Evolutionary conservation across 768 basidiomycete species (phyloP), one percentile per base, ranked within the genome.

Genomic region (Kwoniella sp.): DNA sequence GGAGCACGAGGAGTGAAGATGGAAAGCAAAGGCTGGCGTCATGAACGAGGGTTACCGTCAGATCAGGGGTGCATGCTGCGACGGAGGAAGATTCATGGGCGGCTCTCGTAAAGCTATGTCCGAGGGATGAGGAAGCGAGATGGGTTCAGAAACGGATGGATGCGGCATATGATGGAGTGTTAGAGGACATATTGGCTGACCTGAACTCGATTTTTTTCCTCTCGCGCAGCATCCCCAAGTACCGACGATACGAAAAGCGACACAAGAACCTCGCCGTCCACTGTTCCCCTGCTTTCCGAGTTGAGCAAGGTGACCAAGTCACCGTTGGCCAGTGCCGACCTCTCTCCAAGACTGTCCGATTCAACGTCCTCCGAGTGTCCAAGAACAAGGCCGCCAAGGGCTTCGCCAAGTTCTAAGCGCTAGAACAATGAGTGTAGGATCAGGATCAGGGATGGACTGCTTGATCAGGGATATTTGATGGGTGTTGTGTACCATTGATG

Each of bases 241-340:
- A 98, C 86, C 90, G 93, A 85, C 92, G 95, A 85, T 98, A 97
- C 82, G 95, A 80, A 73, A 80, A 80, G 69, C 60, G 95, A 77
- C 96, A 99, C 85, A 96, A 95, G 85, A 99, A 99, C 85, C 82
- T 99, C 79, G 92, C 95, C 48, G 96, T 87, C 51, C 96, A 99
- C 81, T 87, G 91, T 79, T 98, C 95, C 25, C 96, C 96, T 40
- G 94, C 94, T 58, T 99, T 99, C 91, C 96, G 96, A 84, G 92
- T 92, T 65, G 94, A 98, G 80, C 59, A 88, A 56, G 96, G 96
- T 27, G 96, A 98, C 80, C 83, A 84, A 60, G 96, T 98, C 72
- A 98, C 94, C 65, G 94, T 98, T 70, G 92, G 93, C 36, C 96
- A 99, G 87, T 99, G 96, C 85, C 90, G 96, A 80, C 96, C 96